phyloP scores from a whole-genome alignment of 2,329 filamentous ascomycete genomes.

The Penicillium freii region DNA sequence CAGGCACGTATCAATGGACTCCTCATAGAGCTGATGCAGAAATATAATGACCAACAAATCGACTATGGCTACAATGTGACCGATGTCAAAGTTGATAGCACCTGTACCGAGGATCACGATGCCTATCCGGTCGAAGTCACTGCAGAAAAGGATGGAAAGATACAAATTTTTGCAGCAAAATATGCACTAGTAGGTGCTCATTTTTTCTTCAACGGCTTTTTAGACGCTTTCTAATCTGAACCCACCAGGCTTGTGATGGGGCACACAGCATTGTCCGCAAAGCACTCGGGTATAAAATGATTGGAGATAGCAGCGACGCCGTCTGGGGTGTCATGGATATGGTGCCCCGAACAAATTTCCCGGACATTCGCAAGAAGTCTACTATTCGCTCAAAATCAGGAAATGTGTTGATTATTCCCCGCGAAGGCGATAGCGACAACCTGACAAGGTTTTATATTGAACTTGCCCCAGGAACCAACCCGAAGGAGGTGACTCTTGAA shows the following conservation, averaged over 20 bases:
- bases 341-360: constrained; percentile 50
- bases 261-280: constrained; percentile 44
- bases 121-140: constrained; percentile 49
- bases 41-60: constrained; percentile 45
- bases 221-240: not conserved
- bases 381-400: constrained; percentile 49
- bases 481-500: constrained; percentile 53
- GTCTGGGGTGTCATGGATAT: constrained; percentile 60
- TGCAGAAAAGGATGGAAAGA: constrained; percentile 42
- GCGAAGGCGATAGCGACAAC: constrained; percentile 54
- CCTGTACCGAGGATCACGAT: constrained; percentile 34
- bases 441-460: constrained; percentile 64
- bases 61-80: constrained; percentile 57
- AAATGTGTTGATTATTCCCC: constrained; percentile 52
- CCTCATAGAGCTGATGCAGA: constrained; percentile 53
- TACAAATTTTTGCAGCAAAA: constrained; percentile 48
- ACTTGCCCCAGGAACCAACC: constrained; percentile 50
- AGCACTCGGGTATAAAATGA: constrained; percentile 51
- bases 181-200: constrained; percentile 50
- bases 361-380: constrained; percentile 52
- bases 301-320: constrained; percentile 57
- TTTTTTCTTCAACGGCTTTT: not conserved
- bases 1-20: constrained; percentile 56
- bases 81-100: constrained; percentile 51
- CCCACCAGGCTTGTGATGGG: constrained; percentile 48